A percentile compares a stretch with the other conserved stretches of the same genome.
These are phyloP conservation scores for Suillus alpinus DNA, from an alignment of 768 basidiomycete species.

Conservation along the genomic window DNA sequence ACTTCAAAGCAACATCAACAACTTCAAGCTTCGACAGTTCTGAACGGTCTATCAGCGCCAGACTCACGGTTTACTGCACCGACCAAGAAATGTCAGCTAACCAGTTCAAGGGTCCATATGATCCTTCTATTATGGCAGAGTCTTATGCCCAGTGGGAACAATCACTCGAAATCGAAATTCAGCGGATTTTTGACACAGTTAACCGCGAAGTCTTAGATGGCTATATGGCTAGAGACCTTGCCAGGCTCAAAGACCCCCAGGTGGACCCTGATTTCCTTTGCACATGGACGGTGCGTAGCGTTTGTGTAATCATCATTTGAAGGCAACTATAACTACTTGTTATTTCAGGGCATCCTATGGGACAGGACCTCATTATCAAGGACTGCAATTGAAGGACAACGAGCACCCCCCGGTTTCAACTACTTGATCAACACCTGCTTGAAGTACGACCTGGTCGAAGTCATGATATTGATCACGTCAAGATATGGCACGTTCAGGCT, in stretches of 20 bases:
- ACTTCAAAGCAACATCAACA: not conserved
- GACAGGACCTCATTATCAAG: not conserved
- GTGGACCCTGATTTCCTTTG: conserved; percentile 3
- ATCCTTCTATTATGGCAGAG: conserved; percentile 1
- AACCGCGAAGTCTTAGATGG: not conserved
- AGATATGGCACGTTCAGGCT: conserved; percentile 1
- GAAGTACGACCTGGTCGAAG: not conserved
- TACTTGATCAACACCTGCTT: not conserved
- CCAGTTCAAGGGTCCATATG: not conserved
- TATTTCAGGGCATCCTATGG: not conserved
- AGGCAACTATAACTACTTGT: not conserved
- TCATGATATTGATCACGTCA: conserved; percentile 2
- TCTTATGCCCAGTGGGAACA: conserved; percentile 3
- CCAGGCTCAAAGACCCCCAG: not conserved
- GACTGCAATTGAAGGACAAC: not conserved
- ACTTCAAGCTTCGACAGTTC: not conserved
- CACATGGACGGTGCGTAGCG: not conserved
- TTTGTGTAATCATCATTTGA: not conserved
- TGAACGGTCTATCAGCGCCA: not conserved
- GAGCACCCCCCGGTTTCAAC: not conserved
- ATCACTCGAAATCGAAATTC: conserved; percentile 3
- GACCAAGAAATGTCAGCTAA: not conserved
- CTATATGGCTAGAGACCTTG: conserved; percentile 1
- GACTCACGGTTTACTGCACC: conserved; percentile 24
- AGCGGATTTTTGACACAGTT: not conserved